Percentiles rank a stretch among this genome's conserved stretches.
Evolutionary conservation across 1,284 basidiomycete genomes (phyloP).

Genomic region (Gomphus bonarii): DNA sequence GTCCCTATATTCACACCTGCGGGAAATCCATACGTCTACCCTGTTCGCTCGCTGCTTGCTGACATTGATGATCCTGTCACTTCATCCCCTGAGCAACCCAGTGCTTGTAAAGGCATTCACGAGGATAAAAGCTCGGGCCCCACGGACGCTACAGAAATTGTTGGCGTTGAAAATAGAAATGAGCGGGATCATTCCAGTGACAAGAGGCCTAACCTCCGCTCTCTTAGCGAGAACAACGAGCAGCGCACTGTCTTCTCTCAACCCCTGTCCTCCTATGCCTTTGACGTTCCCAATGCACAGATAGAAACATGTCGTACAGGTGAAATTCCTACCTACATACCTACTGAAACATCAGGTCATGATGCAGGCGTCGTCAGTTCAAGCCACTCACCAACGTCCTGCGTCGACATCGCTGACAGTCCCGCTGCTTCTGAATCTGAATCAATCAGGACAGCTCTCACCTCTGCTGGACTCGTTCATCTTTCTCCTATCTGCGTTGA

Average conservation of each 20-base stretch:
- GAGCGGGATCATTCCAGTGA: too few relatives aligned
- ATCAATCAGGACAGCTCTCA: slow-evolving; percentile 1
- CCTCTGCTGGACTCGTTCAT: slow-evolving; percentile 11
- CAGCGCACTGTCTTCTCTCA: neutral
- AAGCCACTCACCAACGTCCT: neutral
- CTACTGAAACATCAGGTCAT: neutral
- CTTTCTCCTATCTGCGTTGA: slow-evolving; percentile 8
- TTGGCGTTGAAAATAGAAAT: neutral
- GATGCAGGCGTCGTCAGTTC: neutral
- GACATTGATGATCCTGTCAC: slow-evolving; percentile 13
- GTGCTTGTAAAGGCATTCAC: neutral
- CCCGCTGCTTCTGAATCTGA: neutral
- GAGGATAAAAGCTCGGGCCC: neutral
- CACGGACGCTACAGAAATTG: neutral
- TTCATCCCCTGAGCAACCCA: neutral
- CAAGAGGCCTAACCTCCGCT: neutral
- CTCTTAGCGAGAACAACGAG: neutral
- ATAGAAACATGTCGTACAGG: neutral
- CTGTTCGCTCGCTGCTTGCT: slow-evolving; percentile 16
- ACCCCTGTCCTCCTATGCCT: neutral
- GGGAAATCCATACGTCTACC: slow-evolving; percentile 13
- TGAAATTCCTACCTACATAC: neutral
- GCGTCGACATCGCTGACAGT: slow-evolving; percentile 1
- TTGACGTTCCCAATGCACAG: neutral
- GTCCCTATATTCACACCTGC: neutral